Evolutionary conservation across 306 rosid species (phyloP).

Genomic region (Mimosa pudica): DNA sequence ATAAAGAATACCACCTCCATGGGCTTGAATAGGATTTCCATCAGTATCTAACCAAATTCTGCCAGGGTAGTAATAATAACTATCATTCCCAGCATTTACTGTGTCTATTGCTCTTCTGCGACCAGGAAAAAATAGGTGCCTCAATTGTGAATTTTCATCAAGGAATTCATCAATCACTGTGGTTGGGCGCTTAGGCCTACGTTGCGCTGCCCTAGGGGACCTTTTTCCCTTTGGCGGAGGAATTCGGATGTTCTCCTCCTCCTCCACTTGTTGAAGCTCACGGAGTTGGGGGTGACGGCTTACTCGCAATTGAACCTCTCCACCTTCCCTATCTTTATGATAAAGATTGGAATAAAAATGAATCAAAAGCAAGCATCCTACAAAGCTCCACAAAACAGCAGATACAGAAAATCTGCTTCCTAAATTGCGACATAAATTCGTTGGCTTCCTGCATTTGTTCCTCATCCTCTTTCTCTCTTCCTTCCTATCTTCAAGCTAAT

Average conservation of each 20-base stretch:
- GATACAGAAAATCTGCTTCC: conserved; percentile 72
- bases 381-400: conserved; percentile 67
- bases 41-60: conserved; percentile 87
- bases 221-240: conserved; percentile 78
- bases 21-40: conserved; percentile 88
- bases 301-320: conserved; percentile 40
- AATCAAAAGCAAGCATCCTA: conserved; percentile 69
- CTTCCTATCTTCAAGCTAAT: conserved; percentile 58
- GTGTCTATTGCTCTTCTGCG: conserved; percentile 57
- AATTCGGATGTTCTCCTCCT: conserved; percentile 62
- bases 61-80: conserved; percentile 72
- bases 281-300: conserved; percentile 55
- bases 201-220: conserved; percentile 72
- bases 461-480: conserved; percentile 72
- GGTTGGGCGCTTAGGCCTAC: conserved; percentile 59
- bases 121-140: conserved; percentile 72
- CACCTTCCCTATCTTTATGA: conserved; percentile 44
- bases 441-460: conserved; percentile 81
- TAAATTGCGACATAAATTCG: conserved; percentile 75
- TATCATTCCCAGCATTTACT: conserved; percentile 56
- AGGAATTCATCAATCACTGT: conserved; percentile 85
- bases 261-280: conserved; percentile 77
- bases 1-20: conserved; percentile 84
- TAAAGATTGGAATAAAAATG: conserved; percentile 51
- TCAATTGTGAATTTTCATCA: conserved; percentile 77